Evolutionary conservation across 108 stramenopile genomes (phyloP).

Genomic region (Aurantiochytrium sp.): DNA sequence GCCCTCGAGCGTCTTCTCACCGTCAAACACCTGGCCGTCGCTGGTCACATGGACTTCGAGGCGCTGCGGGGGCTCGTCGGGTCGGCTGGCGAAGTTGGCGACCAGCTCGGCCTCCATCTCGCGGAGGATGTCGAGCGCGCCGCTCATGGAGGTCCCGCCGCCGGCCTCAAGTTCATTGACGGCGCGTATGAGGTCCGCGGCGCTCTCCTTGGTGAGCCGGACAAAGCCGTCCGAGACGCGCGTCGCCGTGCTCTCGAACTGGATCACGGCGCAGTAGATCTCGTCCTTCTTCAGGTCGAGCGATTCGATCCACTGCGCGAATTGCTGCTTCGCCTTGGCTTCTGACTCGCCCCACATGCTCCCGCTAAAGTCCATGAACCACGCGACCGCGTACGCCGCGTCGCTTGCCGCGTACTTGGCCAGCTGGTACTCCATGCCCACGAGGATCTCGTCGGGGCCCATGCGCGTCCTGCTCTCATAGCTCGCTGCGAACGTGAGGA

Average conservation of each 20-base stretch:
- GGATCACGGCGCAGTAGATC: neutral
- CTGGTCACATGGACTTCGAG: neutral
- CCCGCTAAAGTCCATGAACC: conserved; percentile 7
- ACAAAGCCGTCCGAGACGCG: neutral
- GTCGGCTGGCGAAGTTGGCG: neutral
- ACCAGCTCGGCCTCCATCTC: neutral
- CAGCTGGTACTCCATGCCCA: neutral
- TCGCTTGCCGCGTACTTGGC: neutral
- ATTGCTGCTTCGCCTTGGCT: neutral
- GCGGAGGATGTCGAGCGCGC: neutral
- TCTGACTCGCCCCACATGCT: neutral
- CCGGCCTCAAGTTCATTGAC: neutral
- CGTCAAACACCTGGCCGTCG: neutral
- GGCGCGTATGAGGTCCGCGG: neutral
- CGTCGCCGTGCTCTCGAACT: neutral
- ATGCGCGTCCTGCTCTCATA: no score
- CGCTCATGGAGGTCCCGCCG: neutral
- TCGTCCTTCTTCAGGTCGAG: neutral
- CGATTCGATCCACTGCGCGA: neutral
- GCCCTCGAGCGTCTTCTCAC: neutral
- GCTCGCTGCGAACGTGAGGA: no score
- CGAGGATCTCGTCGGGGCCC: neutral
- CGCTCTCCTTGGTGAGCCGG: neutral
- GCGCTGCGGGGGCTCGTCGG: neutral
- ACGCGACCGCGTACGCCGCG: neutral